These are phyloP conservation scores for Funneliformis mosseae DNA, from an alignment of 192 early-diverging fungal genomes.

Conservation along the genomic window DNA sequence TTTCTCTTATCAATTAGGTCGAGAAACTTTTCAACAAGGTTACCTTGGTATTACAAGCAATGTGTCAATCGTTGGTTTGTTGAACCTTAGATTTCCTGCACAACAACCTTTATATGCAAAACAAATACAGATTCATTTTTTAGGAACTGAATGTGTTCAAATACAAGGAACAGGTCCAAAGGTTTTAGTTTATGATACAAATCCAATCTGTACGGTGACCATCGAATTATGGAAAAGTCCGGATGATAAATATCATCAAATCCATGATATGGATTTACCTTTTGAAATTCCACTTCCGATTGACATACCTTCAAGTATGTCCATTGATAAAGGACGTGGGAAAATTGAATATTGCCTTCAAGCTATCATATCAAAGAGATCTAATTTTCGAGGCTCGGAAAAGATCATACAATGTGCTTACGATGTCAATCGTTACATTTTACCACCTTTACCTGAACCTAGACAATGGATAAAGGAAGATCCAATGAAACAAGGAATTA, in stretches of 20 bases:
- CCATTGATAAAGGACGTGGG: background rate
- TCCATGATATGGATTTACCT: background rate
- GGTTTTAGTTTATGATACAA: background rate
- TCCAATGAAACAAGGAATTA: background rate
- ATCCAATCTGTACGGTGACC: background rate
- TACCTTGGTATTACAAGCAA: background rate
- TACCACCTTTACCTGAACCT: background rate
- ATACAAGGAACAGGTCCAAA: background rate
- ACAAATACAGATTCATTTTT: background rate
- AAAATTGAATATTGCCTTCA: background rate
- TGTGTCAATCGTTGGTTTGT: background rate
- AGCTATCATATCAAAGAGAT: background rate
- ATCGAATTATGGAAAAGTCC: background rate
- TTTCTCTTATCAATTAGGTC: background rate
- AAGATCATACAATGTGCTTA: background rate
- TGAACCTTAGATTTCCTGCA: background rate
- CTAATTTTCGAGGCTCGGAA: background rate
- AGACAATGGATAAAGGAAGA: background rate
- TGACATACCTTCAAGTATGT: background rate
- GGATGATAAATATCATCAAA: background rate
- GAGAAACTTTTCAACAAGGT: background rate
- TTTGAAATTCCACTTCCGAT: background rate
- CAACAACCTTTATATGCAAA: background rate
- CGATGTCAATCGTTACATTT: background rate
- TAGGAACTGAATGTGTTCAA: background rate